Evolutionary conservation across 805 yeast species (phyloP).

Genomic region (Pichia sporocuriosa): DNA sequence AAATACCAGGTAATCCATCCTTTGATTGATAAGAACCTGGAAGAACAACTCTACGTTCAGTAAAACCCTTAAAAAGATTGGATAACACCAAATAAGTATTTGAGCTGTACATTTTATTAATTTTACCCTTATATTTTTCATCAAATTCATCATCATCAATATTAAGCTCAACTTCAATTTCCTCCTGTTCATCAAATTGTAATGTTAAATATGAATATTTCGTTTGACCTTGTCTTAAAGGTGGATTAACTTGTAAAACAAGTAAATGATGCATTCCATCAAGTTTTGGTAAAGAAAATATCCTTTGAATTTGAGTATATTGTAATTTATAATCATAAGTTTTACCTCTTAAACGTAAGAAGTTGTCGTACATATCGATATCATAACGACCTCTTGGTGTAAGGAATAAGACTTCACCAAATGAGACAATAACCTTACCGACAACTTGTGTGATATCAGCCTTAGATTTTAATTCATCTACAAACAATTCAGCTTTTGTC

Average conservation of each 20-base stretch:
- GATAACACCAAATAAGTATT: conserved; percentile 81
- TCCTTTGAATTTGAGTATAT: conserved; percentile 81
- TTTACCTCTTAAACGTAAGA: conserved; percentile 90
- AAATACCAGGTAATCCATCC: conserved; percentile 75
- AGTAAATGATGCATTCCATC: conserved; percentile 88
- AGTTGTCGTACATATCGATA: conserved; percentile 83
- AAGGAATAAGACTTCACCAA: conserved; percentile 81
- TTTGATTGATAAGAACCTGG: conserved; percentile 79
- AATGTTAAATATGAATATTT: conserved; percentile 86
- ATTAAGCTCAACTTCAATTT: conserved; percentile 82
- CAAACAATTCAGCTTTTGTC: conserved; percentile 76
- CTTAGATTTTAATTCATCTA: conserved; percentile 83
- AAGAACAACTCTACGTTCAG: conserved; percentile 75
- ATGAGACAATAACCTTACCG: conserved; percentile 92
- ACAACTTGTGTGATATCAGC: conserved; percentile 93
- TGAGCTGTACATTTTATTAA: conserved; percentile 64
- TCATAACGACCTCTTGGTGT: conserved; percentile 99
- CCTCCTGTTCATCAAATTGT: conserved; percentile 88
- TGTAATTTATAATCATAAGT: conserved; percentile 96
- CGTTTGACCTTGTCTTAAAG: conserved; percentile 96
- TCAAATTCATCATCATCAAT: conserved; percentile 77
- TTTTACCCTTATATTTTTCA: conserved; percentile 63
- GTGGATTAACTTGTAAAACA: conserved; percentile 91
- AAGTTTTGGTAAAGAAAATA: conserved; percentile 88
- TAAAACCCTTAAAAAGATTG: conserved; percentile 82